Evolutionary conservation across 2,329 filamentous ascomycete genomes (phyloP).

Genomic region (Talaromyces sp.): DNA sequence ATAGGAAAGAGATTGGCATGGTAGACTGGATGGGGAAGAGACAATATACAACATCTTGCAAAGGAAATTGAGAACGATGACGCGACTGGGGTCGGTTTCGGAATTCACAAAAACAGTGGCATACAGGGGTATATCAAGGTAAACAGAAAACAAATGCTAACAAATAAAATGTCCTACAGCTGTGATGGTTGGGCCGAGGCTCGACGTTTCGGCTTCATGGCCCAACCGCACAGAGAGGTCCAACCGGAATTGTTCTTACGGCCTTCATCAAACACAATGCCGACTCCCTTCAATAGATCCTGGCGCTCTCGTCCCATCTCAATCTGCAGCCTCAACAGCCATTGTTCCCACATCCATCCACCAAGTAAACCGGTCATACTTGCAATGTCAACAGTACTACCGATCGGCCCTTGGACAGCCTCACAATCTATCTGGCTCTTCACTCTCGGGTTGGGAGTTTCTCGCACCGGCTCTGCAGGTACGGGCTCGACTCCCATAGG

Average conservation of each 20-base stretch:
- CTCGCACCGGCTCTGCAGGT: conserved; percentile 42
- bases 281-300: conserved; percentile 51
- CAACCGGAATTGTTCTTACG: conserved; percentile 54
- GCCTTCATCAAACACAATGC: conserved; percentile 56
- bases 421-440: conserved; percentile 49
- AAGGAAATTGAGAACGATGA: neutral
- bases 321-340: conserved; percentile 81
- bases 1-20: neutral
- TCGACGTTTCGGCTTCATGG: conserved; percentile 44
- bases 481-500: conserved; percentile 63
- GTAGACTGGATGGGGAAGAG: neutral
- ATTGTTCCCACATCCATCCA: conserved; percentile 91
- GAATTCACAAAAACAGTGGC: neutral
- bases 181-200: neutral
- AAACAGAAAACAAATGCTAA: neutral
- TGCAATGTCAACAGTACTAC: conserved; percentile 66
- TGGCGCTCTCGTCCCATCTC: conserved; percentile 68
- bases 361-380: conserved; percentile 76
- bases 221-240: conserved; percentile 57
- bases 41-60: neutral
- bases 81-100: neutral
- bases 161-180: neutral
- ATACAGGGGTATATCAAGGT: conserved; percentile 6
- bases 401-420: conserved; percentile 51
- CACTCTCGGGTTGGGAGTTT: conserved; percentile 33